Conservation (phyloP, 1,139 yeast genomes). For the Geotrichum australiense region DNA sequence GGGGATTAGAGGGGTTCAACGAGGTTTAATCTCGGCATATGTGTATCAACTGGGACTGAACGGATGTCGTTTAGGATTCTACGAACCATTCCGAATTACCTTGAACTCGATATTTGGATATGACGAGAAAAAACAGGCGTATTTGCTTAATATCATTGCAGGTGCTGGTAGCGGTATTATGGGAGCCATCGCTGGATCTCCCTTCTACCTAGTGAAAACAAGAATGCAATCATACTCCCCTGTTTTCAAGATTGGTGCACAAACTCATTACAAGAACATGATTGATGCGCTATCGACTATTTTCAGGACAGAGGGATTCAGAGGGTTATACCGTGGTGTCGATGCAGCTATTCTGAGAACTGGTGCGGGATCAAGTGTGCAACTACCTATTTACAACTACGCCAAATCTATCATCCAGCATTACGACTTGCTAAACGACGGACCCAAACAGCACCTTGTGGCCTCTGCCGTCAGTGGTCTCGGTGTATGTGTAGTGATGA, state of each 20-base stretch:
- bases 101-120: conserved; percentile 55
- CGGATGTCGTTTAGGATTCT: conserved; percentile 89
- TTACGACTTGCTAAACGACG: conserved; percentile 49
- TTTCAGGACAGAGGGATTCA: conserved; percentile 59
- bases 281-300: conserved; percentile 63
- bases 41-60: conserved; percentile 83
- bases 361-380: conserved; percentile 94
- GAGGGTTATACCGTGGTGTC: conserved; percentile 81
- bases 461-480: conserved; percentile 80
- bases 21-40: conserved; percentile 61
- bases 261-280: conserved; percentile 71
- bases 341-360: conserved; percentile 93
- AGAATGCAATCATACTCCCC: conserved; percentile 89
- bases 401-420: conserved; percentile 54
- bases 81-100: conserved; percentile 72
- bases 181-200: conserved; percentile 88
- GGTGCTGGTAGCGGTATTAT: conserved; percentile 83
- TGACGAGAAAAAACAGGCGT: conserved; percentile 41
- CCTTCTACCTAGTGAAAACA: conserved; percentile 85
- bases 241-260: conserved; percentile 72
- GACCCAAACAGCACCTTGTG: conserved; percentile 63
- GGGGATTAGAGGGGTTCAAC: conserved; percentile 82
- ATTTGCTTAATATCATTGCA: conserved; percentile 58
- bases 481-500: conserved; percentile 93
- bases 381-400: conserved; percentile 83